A percentile compares a stretch with the other conserved stretches of the same genome.
Evolutionary conservation across 2,329 filamentous ascomycete genomes (phyloP).

Genomic region (Trichophyton schoenleinii): DNA sequence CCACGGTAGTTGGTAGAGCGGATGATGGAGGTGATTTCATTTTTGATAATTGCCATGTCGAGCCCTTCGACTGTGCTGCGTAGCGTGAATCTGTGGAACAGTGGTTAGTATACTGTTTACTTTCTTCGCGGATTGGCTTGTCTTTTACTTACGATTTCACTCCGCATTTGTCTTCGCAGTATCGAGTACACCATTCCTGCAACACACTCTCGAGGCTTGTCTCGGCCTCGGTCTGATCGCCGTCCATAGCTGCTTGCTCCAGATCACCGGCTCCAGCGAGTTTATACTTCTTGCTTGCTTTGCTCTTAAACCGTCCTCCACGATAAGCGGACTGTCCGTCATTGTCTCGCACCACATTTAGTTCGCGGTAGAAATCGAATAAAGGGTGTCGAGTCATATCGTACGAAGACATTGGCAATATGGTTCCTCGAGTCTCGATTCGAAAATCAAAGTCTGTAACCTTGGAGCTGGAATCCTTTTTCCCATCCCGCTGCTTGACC

Average conservation of each 20-base stretch:
- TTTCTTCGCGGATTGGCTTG: no score
- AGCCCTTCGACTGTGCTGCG: slow-evolving; percentile 17
- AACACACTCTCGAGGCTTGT: slow-evolving; percentile 9
- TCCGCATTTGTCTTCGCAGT: slow-evolving; percentile 23
- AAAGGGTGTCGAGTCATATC: not conserved
- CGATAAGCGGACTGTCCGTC: slow-evolving; percentile 19
- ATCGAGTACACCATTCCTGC: slow-evolving; percentile 25
- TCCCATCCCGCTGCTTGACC: slow-evolving; percentile 22
- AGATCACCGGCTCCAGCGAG: not conserved
- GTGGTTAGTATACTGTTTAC: not conserved
- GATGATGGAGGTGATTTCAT: slow-evolving; percentile 25
- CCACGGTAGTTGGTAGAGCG: slow-evolving; percentile 28
- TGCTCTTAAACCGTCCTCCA: slow-evolving; percentile 17
- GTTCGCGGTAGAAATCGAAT: slow-evolving; percentile 5
- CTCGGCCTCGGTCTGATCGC: slow-evolving; percentile 1
- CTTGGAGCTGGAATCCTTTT: slow-evolving; percentile 16
- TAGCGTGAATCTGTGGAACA: slow-evolving; percentile 19
- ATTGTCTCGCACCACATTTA: slow-evolving; percentile 17
- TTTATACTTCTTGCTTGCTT: slow-evolving; percentile 4
- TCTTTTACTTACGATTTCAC: slow-evolving; percentile 25
- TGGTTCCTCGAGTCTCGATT: slow-evolving; percentile 13
- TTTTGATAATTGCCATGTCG: slow-evolving; percentile 18
- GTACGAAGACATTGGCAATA: not conserved
- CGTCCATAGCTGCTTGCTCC: slow-evolving; percentile 3
- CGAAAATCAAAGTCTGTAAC: slow-evolving; percentile 23